A percentile compares a stretch with the other conserved stretches of the same genome.
Conservation (phyloP, 1,284 basidiomycete genomes). For the Volvariella volvacea region DNA sequence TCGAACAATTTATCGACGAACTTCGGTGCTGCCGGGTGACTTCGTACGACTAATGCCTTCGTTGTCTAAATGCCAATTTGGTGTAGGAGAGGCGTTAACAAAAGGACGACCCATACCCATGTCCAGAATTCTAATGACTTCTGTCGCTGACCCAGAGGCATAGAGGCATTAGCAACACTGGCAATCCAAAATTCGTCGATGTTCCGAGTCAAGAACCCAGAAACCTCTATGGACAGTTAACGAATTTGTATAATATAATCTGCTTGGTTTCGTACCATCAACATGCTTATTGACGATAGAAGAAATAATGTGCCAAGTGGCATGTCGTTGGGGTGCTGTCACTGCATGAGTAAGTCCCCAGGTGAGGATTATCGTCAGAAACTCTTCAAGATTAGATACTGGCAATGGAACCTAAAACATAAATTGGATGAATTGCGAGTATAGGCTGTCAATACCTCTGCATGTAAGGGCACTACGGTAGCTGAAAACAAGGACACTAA, state of each 20-base stretch:
- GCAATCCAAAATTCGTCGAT: slow-evolving; percentile 40
- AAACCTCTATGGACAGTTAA: slow-evolving; percentile 31
- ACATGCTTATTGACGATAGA: slow-evolving; percentile 74
- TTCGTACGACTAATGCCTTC: slow-evolving; percentile 74
- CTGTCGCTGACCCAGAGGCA: slow-evolving; percentile 34
- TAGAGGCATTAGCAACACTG: slow-evolving; percentile 29
- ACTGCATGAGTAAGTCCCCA: slow-evolving; percentile 52
- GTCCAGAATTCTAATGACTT: slow-evolving; percentile 58
- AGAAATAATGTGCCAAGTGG: slow-evolving; percentile 56
- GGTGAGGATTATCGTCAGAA: slow-evolving; percentile 46
- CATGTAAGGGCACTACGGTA: slow-evolving; percentile 52
- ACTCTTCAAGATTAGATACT: slow-evolving; percentile 37
- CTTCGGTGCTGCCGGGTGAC: slow-evolving; percentile 49
- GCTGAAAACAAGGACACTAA: slow-evolving; percentile 64
- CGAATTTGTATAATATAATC: not conserved
- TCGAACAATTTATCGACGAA: slow-evolving; percentile 65
- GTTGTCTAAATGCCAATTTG: slow-evolving; percentile 45
- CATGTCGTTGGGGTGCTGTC: slow-evolving; percentile 51
- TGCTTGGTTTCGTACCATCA: slow-evolving; percentile 38
- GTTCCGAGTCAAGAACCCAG: slow-evolving; percentile 36
- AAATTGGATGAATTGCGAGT: not conserved
- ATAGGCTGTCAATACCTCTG: no score
- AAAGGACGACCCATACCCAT: slow-evolving; percentile 44
- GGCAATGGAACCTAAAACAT: slow-evolving; percentile 40
- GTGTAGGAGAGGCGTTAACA: not conserved